A percentile compares a stretch with the other conserved stretches of the same genome.
phyloP scores from a whole-genome alignment of 2,329 filamentous ascomycete species.

The Ophiostoma ulmi region DNA sequence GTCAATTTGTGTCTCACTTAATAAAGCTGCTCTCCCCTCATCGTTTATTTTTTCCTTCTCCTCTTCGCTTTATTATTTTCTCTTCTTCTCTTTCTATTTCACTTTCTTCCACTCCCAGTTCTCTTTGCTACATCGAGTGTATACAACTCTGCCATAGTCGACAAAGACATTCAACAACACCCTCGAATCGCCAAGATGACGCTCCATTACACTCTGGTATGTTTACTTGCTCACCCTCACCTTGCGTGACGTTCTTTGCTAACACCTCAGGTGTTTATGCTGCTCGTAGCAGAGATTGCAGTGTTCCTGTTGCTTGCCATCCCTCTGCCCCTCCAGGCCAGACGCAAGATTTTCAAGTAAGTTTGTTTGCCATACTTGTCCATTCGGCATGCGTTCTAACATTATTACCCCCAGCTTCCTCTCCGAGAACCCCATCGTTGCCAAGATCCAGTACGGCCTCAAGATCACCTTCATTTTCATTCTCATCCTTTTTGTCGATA shows the following conservation, averaged over 20 bases:
- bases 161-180: background rate
- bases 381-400: background rate
- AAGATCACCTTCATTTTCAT: slow-evolving; percentile 99
- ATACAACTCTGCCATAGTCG: background rate
- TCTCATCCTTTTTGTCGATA: slow-evolving; percentile 94
- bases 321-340: slow-evolving; percentile 80
- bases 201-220: slow-evolving; percentile 53
- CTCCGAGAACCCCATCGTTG: slow-evolving; percentile 76
- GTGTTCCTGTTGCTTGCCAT: slow-evolving; percentile 76
- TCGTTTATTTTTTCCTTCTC: background rate
- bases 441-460: slow-evolving; percentile 93
- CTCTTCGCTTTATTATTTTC: background rate
- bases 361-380: background rate
- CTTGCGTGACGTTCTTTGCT: background rate
- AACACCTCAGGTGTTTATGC: slow-evolving; percentile 64
- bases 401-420: slow-evolving; percentile 64
- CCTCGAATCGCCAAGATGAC: slow-evolving; percentile 43
- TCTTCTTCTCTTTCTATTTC: background rate
- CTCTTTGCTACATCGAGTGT: background rate
- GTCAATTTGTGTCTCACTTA: background rate
- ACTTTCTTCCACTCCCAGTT: background rate
- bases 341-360: slow-evolving; percentile 75
- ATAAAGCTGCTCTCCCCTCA: background rate
- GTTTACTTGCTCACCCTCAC: background rate
- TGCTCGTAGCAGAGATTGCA: slow-evolving; percentile 76